A percentile compares a stretch with the other conserved stretches of the same genome.
These are phyloP conservation scores for Lunasporangiospora selenospora DNA, from an alignment of 192 early-diverging fungal species.

Conservation along the genomic window DNA sequence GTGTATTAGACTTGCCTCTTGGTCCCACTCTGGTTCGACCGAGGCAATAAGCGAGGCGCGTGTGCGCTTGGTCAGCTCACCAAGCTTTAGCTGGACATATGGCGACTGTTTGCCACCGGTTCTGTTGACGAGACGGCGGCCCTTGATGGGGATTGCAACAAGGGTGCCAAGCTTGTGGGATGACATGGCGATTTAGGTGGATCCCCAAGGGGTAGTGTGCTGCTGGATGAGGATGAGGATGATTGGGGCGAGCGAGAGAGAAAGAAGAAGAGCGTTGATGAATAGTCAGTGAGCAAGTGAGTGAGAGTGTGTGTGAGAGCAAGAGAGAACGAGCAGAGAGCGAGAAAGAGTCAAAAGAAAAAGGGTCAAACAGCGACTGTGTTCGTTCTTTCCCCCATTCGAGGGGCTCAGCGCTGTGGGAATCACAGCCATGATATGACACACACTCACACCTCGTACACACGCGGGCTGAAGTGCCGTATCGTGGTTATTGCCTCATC, in stretches of 20 bases:
- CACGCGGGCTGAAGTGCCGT: too few species aligned
- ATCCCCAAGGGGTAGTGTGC: too few species aligned
- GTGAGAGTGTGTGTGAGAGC: too few species aligned
- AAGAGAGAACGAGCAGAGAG: conserved; percentile 4
- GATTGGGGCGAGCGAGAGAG: background rate
- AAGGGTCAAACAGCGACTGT: too few species aligned
- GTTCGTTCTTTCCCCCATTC: too few species aligned
- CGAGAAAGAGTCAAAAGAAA: too few species aligned
- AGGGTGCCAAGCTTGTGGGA: conserved; percentile 26
- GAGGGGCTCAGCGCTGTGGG: too few species aligned
- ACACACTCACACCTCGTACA: too few species aligned
- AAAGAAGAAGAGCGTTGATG: too few species aligned
- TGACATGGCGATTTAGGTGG: background rate
- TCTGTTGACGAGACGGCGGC: conserved; percentile 35
- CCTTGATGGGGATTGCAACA: conserved; percentile 48
- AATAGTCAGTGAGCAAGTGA: background rate
- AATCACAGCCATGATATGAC: too few species aligned
- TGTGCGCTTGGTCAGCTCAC: conserved; percentile 44
- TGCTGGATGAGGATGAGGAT: background rate
- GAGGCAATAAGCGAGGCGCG: conserved; percentile 35
- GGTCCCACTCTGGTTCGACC: conserved; percentile 46
- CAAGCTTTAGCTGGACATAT: conserved; percentile 39
- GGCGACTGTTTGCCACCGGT: conserved; percentile 43
- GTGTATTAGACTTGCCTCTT: conserved; percentile 36
- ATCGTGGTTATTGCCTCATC: too few species aligned